Percentiles rank a stretch among this genome's conserved stretches.
Evolutionary conservation across 164 flowering plant genomes (phyloP).

Genomic region (Vitis labrusca): DNA sequence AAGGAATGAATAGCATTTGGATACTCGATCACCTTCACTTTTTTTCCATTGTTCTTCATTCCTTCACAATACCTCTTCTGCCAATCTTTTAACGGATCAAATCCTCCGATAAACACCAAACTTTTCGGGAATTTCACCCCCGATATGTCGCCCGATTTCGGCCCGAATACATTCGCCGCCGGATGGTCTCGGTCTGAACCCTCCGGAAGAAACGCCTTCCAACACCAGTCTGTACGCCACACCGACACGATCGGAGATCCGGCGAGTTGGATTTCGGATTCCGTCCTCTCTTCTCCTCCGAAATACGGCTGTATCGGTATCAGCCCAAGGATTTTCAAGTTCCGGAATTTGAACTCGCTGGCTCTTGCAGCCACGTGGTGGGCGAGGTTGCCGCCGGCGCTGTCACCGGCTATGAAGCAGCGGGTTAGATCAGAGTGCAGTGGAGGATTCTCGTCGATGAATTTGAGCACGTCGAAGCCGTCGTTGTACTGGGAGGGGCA

Average conservation of each 20-base stretch:
- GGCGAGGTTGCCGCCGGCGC: constrained; percentile 30
- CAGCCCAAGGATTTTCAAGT: constrained; percentile 10
- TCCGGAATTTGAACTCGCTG: neutral
- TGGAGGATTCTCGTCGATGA: constrained; percentile 5
- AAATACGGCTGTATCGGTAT: constrained; percentile 28
- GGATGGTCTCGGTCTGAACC: constrained; percentile 37
- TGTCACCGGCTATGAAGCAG: constrained; percentile 30
- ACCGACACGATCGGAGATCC: constrained; percentile 10
- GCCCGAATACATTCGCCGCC: constrained; percentile 30
- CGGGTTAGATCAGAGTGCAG: constrained; percentile 1
- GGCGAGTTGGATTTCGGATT: constrained; percentile 25
- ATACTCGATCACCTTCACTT: constrained; percentile 20
- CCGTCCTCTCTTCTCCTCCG: constrained; percentile 37
- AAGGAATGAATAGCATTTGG: constrained; percentile 28
- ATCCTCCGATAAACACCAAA: constrained; percentile 31
- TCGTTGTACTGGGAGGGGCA: constrained; percentile 41
- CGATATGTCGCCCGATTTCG: constrained; percentile 11
- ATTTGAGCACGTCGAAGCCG: constrained; percentile 26
- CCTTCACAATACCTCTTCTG: constrained; percentile 25
- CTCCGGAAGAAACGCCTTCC: constrained; percentile 38
- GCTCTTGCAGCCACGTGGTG: constrained; percentile 23
- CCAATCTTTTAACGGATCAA: constrained; percentile 33
- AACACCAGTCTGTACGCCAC: constrained; percentile 17
- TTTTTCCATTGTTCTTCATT: constrained; percentile 22
- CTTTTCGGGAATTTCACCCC: constrained; percentile 22